Conservation (phyloP, 2,329 filamentous ascomycete genomes). For the Hirsutella rhossiliensis region DNA sequence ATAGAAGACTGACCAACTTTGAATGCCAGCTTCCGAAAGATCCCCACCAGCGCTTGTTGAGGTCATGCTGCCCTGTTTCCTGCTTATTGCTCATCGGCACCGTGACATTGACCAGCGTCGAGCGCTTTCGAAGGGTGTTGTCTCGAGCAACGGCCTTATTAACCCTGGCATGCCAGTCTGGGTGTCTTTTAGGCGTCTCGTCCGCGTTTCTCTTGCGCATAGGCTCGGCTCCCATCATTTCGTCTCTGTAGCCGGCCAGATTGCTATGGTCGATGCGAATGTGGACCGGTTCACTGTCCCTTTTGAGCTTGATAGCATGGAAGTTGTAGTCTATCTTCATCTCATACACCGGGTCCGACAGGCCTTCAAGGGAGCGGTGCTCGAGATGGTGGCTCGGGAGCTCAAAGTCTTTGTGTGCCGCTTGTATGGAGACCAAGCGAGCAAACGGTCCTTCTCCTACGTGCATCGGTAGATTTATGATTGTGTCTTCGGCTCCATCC, state of each 20-base stretch:
- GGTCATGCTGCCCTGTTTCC: background rate
- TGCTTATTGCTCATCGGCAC: background rate
- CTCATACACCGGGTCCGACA: background rate
- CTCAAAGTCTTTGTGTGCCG: background rate
- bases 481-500: background rate
- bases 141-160: background rate
- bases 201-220: background rate
- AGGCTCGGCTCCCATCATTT: background rate
- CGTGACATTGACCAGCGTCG: background rate
- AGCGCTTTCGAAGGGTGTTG: background rate
- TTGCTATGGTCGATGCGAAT: slow-evolving; percentile 1
- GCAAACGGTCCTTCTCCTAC: slow-evolving; percentile 1
- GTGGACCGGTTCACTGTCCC: background rate
- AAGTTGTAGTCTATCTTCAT: slow-evolving; percentile 1
- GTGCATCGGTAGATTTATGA: background rate
- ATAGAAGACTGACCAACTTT: background rate
- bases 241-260: background rate
- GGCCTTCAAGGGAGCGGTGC: background rate
- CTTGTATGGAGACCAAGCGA: background rate
- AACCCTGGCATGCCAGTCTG: background rate
- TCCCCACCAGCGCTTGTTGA: background rate
- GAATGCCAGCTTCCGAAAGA: background rate
- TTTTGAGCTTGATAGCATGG: background rate
- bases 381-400: background rate
- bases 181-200: background rate